Percentiles rank a stretch among this genome's conserved stretches.
phyloP scores from a whole-genome alignment of 257 asterid species.

The Paulownia fortunei region DNA sequence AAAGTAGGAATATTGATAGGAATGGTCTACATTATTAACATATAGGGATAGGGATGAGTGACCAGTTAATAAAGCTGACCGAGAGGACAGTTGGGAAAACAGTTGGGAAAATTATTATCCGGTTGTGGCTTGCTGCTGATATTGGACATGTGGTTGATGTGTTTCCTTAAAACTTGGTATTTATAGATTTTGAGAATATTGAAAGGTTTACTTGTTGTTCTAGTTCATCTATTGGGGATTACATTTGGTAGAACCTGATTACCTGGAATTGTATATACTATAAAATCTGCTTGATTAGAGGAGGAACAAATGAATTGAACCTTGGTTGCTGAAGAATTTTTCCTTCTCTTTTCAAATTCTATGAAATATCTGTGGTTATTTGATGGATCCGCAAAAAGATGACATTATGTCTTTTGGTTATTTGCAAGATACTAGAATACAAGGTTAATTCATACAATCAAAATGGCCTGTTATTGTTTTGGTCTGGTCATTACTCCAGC shows the following conservation, averaged over 20 bases:
- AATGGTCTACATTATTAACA: neutral
- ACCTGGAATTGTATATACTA: neutral
- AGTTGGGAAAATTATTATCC: too few species aligned
- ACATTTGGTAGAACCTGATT: constrained; percentile 10
- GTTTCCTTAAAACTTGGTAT: too few species aligned
- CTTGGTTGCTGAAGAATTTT: too few species aligned
- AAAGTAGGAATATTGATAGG: neutral
- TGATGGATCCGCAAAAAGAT: too few species aligned
- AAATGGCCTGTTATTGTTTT: too few species aligned
- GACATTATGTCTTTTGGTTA: too few species aligned
- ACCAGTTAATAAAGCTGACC: neutral
- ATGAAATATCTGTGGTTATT: too few species aligned
- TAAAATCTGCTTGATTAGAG: neutral
- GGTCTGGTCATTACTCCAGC: too few species aligned
- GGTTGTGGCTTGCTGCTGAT: neutral
- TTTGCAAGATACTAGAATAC: too few species aligned
- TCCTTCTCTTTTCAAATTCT: too few species aligned
- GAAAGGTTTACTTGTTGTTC: neutral
- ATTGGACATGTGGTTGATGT: neutral
- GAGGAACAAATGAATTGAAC: too few species aligned
- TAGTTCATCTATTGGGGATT: neutral
- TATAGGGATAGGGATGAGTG: neutral
- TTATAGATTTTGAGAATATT: neutral
- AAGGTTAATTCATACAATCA: too few species aligned
- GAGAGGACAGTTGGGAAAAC: neutral